A percentile compares a stretch with the other conserved stretches of the same genome.
Evolutionary conservation across 306 rosid genomes (phyloP).

Genomic region (Elaeagnus macrophylla): DNA sequence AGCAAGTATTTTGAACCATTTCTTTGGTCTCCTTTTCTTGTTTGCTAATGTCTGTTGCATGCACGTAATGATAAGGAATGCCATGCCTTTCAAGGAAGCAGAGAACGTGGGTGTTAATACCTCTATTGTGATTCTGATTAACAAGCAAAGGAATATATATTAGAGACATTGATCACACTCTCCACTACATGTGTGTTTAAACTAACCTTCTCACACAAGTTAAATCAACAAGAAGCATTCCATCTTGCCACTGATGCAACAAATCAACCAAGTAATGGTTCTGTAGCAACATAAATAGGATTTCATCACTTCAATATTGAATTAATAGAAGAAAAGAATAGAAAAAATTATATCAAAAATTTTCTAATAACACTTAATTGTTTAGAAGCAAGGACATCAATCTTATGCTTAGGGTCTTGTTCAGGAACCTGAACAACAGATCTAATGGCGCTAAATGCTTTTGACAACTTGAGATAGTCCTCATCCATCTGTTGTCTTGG

Average conservation of each 20-base stretch:
- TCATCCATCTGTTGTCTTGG: conserved; percentile 74
- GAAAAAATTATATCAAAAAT: background rate
- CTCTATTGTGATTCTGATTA: conserved; percentile 77
- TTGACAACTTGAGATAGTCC: conserved; percentile 60
- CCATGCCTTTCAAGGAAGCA: conserved; percentile 81
- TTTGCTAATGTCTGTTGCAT: conserved; percentile 46
- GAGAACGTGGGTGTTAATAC: conserved; percentile 73
- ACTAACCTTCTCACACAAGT: conserved; percentile 71
- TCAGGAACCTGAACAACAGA: conserved; percentile 71
- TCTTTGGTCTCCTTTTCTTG: conserved; percentile 74
- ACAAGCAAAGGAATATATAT: background rate
- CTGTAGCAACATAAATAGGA: conserved; percentile 35
- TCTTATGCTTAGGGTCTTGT: conserved; percentile 74
- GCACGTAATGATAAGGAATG: conserved; percentile 68
- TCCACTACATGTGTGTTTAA: conserved; percentile 6
- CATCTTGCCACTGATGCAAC: conserved; percentile 86
- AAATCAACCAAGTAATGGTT: conserved; percentile 87
- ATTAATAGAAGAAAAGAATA: background rate
- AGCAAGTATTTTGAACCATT: conserved; percentile 73
- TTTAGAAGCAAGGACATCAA: conserved; percentile 71
- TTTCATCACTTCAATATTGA: conserved; percentile 3
- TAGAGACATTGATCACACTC: conserved; percentile 13
- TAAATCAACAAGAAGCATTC: conserved; percentile 79
- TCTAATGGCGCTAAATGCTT: conserved; percentile 44
- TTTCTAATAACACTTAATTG: conserved; percentile 32